Evolutionary conservation across 2,329 filamentous ascomycete genomes (phyloP), one percentile per base, ranked within the genome.

Genomic region (Colletotrichum echinochloae): DNA sequence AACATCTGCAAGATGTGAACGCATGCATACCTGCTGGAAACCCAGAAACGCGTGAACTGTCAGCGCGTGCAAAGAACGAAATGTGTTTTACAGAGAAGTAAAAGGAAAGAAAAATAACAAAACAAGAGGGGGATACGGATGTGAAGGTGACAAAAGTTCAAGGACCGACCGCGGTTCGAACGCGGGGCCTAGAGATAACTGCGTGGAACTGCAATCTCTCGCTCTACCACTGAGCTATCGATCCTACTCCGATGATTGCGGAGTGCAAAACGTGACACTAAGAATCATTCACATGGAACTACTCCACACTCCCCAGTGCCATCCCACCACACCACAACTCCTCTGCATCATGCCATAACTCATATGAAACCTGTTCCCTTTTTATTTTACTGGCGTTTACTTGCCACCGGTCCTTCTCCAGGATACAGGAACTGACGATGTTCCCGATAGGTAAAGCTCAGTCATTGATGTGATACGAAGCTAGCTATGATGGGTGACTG

Each of bases 141-240:
- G 2, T 18, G 30, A 12, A 18, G 23, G 6, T 1, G 8, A 18
- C 20, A 39, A 56, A 67, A 56, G 5, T 0, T 1, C 3, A 5
- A 67, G 65, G 65, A 67, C 60, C 65, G 65, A 67, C 65, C 65
- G 65, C 41, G 65, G 60, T 67, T 67, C 65, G 65, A 67, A 67
- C 65, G 41, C 65, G 65, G 65, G 65, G 60, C 65, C 65, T 67
- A 64, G 65, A 64, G 65, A 67, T 67, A 64, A 64, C 33, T 57
- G 65, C 65, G 35, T 51, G 9, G 16, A 18, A 66, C 65, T 66
- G 65, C 65, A 66, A 66, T 66, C 65, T 62, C 65, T 62, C 65
- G 65, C 65, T 67, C 65, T 67, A 67, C 65, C 65, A 67, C 65
- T 67, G 65, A 67, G 65, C 65, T 64, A 67, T 67, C 65, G 65